phyloP scores from a whole-genome alignment of 352 stramenopile species.

The Phytophthora sp. region DNA sequence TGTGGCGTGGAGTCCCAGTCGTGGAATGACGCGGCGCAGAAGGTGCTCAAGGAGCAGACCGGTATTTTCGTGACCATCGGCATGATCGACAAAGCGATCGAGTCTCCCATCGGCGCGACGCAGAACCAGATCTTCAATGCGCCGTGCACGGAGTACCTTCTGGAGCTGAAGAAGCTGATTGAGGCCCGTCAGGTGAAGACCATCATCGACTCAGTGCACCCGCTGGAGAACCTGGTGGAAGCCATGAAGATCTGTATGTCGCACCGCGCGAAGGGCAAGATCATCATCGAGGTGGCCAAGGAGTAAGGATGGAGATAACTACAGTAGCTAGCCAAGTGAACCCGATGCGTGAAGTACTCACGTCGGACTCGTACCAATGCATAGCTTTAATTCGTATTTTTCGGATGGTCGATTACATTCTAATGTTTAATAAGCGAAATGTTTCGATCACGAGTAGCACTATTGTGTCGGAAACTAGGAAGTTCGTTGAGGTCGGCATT shows the following conservation, averaged over 20 bases:
- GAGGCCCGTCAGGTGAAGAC: constrained; percentile 42
- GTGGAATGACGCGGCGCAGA: constrained; percentile 44
- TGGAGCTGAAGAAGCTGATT: constrained; percentile 46
- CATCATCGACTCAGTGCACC: constrained; percentile 53
- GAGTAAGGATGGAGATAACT: constrained; percentile 15
- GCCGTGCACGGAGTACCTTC: no score
- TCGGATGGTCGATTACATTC: no score
- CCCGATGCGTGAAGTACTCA: no score
- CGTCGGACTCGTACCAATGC: no score
- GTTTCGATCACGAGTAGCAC: no score
- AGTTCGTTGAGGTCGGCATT: no score
- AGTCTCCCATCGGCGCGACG: constrained; percentile 60
- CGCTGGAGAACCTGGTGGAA: constrained; percentile 55
- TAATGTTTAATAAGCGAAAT: no score
- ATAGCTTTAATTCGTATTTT: no score
- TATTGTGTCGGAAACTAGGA: no score
- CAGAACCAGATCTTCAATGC: constrained; percentile 28
- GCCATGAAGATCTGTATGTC: constrained; percentile 59
- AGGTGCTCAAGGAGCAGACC: constrained; percentile 42
- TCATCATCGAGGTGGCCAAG: constrained; percentile 56
- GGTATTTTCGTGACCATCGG: constrained; percentile 50
- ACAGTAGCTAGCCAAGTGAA: no score
- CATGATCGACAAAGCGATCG: constrained; percentile 43
- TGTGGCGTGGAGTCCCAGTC: constrained; percentile 12
- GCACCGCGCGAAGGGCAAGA: constrained; percentile 63